Evolutionary conservation across 2,329 filamentous ascomycete species (phyloP).

Genomic region (Periconia digitata): DNA sequence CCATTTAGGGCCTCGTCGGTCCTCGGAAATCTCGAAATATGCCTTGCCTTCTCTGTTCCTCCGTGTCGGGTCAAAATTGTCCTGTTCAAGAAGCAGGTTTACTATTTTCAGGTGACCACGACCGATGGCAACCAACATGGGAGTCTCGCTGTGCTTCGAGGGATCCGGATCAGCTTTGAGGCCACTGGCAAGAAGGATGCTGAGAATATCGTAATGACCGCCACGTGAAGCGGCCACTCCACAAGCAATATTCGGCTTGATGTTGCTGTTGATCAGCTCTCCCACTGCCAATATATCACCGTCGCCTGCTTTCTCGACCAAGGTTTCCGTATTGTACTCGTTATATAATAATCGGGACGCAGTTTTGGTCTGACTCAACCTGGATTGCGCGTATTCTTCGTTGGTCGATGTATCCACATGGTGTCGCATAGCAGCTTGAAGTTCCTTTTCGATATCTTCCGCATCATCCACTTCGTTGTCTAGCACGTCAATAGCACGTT

Average conservation of each 20-base stretch:
- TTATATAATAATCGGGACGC: slow-evolving; percentile 51
- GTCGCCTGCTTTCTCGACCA: slow-evolving; percentile 51
- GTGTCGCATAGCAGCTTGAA: slow-evolving; percentile 59
- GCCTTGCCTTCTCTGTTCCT: slow-evolving; percentile 71
- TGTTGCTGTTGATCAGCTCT: slow-evolving; percentile 51
- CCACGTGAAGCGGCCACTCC: slow-evolving; percentile 90
- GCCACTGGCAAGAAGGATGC: slow-evolving; percentile 61
- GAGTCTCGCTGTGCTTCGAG: slow-evolving; percentile 85
- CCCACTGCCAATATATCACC: slow-evolving; percentile 53
- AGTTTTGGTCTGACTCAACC: slow-evolving; percentile 36
- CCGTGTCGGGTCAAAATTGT: slow-evolving; percentile 79
- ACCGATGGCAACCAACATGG: slow-evolving; percentile 92
- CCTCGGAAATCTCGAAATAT: slow-evolving; percentile 84
- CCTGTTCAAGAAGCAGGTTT: slow-evolving; percentile 74
- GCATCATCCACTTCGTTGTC: slow-evolving; percentile 73
- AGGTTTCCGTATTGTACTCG: slow-evolving; percentile 52
- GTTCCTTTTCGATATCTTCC: slow-evolving; percentile 76
- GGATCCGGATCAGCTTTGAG: slow-evolving; percentile 56
- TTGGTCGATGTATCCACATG: slow-evolving; percentile 53
- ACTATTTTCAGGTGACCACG: slow-evolving; percentile 84
- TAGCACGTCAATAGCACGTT: slow-evolving; percentile 86
- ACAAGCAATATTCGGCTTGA: slow-evolving; percentile 74
- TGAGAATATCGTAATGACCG: slow-evolving; percentile 84
- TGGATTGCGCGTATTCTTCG: slow-evolving; percentile 43
- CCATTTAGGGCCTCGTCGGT: slow-evolving; percentile 84